A percentile compares a stretch with the other conserved stretches of the same genome.
Evolutionary conservation across 176 grass and related monocot species (phyloP).

Genomic region (Alloteropsis semialata): DNA sequence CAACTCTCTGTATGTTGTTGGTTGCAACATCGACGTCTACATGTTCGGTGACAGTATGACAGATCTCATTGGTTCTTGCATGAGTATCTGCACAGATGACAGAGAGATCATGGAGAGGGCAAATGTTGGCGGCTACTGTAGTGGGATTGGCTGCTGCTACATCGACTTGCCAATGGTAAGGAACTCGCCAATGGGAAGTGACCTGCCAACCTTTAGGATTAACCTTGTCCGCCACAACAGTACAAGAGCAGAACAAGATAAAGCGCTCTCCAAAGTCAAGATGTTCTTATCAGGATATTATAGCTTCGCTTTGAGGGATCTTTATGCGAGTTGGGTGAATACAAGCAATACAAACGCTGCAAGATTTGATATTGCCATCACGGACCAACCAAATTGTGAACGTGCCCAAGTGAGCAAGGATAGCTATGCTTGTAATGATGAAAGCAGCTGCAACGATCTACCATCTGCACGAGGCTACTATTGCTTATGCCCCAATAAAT

Average conservation of each 20-base stretch:
- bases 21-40: neutral
- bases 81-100: neutral
- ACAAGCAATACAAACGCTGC: neutral
- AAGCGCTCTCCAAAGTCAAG: neutral
- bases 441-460: neutral
- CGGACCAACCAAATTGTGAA: neutral
- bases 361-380: fast-evolving
- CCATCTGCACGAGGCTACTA: neutral
- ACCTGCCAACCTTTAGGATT: fast-evolving
- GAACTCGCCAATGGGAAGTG: too few relatives aligned
- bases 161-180: fast-evolving
- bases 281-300: fast-evolving
- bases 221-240: neutral
- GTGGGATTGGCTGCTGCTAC: neutral
- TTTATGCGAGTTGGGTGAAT: neutral
- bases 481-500: neutral
- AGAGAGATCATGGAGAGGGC: neutral
- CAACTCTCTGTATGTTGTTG: neutral
- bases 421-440: neutral
- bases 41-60: neutral
- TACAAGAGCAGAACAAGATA: neutral
- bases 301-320: fast-evolving
- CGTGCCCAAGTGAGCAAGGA: neutral
- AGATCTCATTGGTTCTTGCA: neutral
- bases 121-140: neutral